A percentile compares a stretch with the other conserved stretches of the same genome.
phyloP scores from a whole-genome alignment of 2,329 filamentous ascomycete species.

The Fusarium nodosum region DNA sequence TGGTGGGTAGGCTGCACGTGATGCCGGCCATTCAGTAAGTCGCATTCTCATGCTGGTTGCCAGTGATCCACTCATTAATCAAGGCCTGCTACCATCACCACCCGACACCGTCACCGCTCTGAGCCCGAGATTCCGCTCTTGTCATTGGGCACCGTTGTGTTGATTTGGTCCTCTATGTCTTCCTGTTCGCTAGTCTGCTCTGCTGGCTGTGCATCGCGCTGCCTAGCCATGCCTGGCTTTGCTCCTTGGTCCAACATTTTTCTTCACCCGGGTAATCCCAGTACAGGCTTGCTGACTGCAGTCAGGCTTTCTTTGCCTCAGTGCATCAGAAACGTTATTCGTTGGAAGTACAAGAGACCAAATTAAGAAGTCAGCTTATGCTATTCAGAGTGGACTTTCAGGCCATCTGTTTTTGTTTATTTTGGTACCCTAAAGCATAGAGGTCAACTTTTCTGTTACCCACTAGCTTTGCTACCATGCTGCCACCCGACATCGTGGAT shows the following conservation, averaged over 20 bases:
- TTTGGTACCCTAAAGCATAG: background rate
- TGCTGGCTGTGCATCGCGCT: conserved; percentile 27
- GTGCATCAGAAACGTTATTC: background rate
- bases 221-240: conserved; percentile 36
- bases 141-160: conserved; percentile 41
- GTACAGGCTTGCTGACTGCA: conserved; percentile 5
- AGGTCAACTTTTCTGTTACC: background rate
- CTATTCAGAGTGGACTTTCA: background rate
- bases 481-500: conserved; percentile 20
- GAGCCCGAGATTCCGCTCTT: conserved; percentile 38
- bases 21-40: conserved; percentile 44
- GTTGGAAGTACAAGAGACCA: background rate
- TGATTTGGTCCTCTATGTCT: conserved; percentile 24
- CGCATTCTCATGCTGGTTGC: conserved; percentile 21
- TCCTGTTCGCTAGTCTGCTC: conserved; percentile 31
- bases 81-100: conserved; percentile 31
- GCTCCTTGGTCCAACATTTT: conserved; percentile 12
- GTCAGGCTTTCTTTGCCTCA: background rate
- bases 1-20: conserved; percentile 54
- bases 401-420: background rate
- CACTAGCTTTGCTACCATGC: conserved; percentile 12
- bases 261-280: conserved; percentile 19
- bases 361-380: background rate
- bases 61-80: conserved; percentile 32
- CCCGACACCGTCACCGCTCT: conserved; percentile 48